These are phyloP conservation scores for Gremmenia infestans DNA, from an alignment of 2,329 filamentous ascomycete genomes.

Conservation along the genomic window DNA sequence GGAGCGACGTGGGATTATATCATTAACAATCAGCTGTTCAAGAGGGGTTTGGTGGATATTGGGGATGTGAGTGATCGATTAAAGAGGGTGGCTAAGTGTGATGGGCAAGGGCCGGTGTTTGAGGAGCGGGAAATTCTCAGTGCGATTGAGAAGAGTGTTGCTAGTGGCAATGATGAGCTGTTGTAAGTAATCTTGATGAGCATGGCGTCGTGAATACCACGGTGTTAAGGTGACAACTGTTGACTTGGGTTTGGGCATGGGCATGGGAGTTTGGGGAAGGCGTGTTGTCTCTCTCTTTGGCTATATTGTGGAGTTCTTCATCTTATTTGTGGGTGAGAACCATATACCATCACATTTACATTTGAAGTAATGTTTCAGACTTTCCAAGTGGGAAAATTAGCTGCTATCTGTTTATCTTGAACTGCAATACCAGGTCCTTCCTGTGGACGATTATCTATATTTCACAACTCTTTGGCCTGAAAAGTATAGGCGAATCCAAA, in stretches of 20 bases:
- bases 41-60: conserved; percentile 74
- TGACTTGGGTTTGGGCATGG: neutral
- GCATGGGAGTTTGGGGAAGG: neutral
- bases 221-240: neutral
- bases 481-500: too few relatives aligned
- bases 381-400: too few relatives aligned
- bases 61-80: conserved; percentile 74
- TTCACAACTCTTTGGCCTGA: too few relatives aligned
- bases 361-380: too few relatives aligned
- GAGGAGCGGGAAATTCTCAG: conserved; percentile 67
- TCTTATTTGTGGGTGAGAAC: neutral
- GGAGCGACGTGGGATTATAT: conserved; percentile 88
- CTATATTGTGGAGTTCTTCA: neutral
- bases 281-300: neutral
- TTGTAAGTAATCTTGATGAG: conserved; percentile 46
- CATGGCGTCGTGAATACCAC: conserved; percentile 1
- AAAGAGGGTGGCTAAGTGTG: conserved; percentile 70
- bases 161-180: conserved; percentile 73
- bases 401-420: too few relatives aligned
- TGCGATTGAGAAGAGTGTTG: conserved; percentile 75
- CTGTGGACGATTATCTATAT: too few relatives aligned
- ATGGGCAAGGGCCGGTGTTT: conserved; percentile 85
- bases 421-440: too few relatives aligned
- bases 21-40: conserved; percentile 71
- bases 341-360: too few relatives aligned